Evolutionary conservation across 2,329 filamentous ascomycete genomes (phyloP).

Genomic region (Tolypocladium ophioglossoides): DNA sequence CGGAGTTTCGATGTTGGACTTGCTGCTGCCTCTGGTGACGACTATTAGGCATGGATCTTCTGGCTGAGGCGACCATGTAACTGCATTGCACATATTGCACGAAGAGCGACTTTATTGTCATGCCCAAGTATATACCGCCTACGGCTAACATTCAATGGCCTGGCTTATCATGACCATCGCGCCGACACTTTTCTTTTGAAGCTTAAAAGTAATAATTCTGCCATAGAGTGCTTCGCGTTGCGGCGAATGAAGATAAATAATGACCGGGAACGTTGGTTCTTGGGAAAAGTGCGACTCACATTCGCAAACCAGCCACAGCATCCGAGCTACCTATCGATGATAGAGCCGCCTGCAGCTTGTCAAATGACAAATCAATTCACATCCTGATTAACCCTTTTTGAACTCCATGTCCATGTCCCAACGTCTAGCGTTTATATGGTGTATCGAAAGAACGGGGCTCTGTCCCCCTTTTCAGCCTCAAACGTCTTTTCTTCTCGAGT

Average conservation of each 20-base stretch:
- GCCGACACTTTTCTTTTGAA: background rate
- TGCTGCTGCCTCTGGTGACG: too few species aligned
- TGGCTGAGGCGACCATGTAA: background rate
- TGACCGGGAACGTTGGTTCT: too few species aligned
- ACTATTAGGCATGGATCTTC: too few species aligned
- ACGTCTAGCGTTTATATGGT: constrained; percentile 27
- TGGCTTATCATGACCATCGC: background rate
- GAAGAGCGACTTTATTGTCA: background rate
- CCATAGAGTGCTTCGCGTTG: background rate
- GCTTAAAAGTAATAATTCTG: background rate
- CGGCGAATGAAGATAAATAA: background rate
- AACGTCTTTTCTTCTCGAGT: constrained; percentile 40
- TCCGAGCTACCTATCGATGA: too few species aligned
- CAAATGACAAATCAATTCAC: too few species aligned
- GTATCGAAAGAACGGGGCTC: constrained; percentile 45
- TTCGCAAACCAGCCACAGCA: too few species aligned
- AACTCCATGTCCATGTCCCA: background rate
- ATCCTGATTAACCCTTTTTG: too few species aligned
- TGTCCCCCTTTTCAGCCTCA: constrained; percentile 45
- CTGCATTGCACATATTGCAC: background rate
- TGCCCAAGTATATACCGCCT: background rate
- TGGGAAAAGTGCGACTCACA: too few species aligned
- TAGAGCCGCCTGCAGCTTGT: too few species aligned
- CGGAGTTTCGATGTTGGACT: background rate
- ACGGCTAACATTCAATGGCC: background rate